A percentile compares a stretch with the other conserved stretches of the same genome.
Conservation (phyloP, 495 filamentous ascomycete genomes). For the Neurospora cerealis region DNA sequence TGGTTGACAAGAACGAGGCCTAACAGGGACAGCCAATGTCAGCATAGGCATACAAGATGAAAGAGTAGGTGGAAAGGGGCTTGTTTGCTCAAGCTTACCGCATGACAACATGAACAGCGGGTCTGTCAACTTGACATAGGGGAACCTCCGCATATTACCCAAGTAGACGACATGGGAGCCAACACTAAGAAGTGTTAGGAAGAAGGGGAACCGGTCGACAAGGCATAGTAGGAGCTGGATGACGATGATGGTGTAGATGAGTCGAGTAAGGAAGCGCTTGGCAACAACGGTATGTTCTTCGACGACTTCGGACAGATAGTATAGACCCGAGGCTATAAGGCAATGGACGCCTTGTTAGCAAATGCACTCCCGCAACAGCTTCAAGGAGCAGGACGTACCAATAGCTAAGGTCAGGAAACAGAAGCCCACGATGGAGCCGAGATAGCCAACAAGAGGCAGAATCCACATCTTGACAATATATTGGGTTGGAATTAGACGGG, state of each 20-base stretch:
- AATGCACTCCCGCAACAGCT: neutral
- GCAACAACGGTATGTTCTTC: conserved; percentile 94
- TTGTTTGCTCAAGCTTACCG: conserved; percentile 32
- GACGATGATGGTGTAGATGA: conserved; percentile 77
- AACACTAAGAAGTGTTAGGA: conserved; percentile 63
- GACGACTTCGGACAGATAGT: conserved; percentile 95
- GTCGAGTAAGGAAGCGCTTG: conserved; percentile 67
- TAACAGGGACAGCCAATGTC: conserved; percentile 19
- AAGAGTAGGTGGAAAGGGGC: conserved; percentile 2
- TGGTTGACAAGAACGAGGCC: conserved; percentile 85
- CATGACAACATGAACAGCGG: conserved; percentile 83
- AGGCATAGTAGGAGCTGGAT: conserved; percentile 65
- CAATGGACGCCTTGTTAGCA: neutral
- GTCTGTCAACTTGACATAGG: conserved; percentile 79
- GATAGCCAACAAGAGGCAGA: conserved; percentile 77
- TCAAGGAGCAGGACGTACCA: conserved; percentile 41
- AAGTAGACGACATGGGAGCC: conserved; percentile 78
- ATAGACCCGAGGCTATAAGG: conserved; percentile 75
- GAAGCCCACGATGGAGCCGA: conserved; percentile 82
- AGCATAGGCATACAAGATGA: conserved; percentile 4
- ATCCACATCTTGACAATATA: conserved; percentile 63
- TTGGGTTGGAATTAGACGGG: neutral
- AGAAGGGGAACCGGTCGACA: conserved; percentile 76
- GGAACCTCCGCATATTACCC: conserved; percentile 81
- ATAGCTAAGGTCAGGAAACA: conserved; percentile 88